Evolutionary conservation across 805 yeast species (phyloP), one percentile per base, ranked within the genome.

Genomic region (Yarrowia alimentaria): DNA sequence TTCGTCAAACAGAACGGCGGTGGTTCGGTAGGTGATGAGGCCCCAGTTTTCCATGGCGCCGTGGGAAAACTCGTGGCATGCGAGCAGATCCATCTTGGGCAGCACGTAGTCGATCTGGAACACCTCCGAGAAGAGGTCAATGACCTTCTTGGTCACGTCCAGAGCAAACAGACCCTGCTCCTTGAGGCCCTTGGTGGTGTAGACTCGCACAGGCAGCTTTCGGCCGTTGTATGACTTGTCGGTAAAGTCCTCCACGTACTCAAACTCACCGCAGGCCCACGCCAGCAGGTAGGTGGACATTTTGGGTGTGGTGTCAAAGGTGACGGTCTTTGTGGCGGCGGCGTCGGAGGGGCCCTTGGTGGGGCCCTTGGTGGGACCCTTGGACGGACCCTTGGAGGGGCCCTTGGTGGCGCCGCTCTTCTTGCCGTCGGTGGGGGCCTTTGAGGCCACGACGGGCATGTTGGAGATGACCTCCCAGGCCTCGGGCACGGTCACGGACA

Each of bases 31-130:
- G 18, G 93, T 85, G 60, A 85, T 77, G 61, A 84, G 73, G 31
- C 61, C 64, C 75, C 84, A 84, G 67, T 85, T 85, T 69, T 85
- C 95, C 95, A 85, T 85, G 40, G 95, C 95, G 60, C 93, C 93
- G 16, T 89, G 89, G 26, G 85, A 73, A 66, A 85, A 85, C 67
- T 84, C 93, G 61, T 83, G 91, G 56, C 83, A 83, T 17, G 90
- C 91, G 52, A 85, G 85, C 71, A 83, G 77, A 64, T 85, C 93
- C 71, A 82, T 76, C 68, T 85, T 85, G 47, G 93, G 93, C 61
- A 85, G 73, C 24, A 85, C 86, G 64, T 85, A 85, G 53, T 83
- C 77, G 57, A 85, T 83, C 53, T 80, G 88, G 64, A 85, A 85
- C 40, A 81, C 74, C 57, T 78, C 67, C 58, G 84, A 89, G 63